Evolutionary conservation across 495 filamentous ascomycete species (phyloP), one percentile per base, ranked within the genome.

Genomic region (Tuber magnatum): DNA sequence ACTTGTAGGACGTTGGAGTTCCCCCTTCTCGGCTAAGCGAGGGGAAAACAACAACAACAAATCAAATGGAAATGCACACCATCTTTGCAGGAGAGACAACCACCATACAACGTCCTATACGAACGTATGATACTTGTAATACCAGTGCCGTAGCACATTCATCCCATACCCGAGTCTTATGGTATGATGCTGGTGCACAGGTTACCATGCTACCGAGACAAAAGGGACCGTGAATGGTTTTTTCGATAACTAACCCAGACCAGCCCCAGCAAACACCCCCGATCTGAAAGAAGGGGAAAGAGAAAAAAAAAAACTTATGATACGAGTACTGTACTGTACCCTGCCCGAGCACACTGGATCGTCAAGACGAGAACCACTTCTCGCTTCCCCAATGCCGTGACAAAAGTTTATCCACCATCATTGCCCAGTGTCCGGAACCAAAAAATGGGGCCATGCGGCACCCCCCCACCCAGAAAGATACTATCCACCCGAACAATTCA

Each of bases 51-150:
- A 7, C 24, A 56, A 5, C 4, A 9, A 14, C n/a, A 61, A 28
- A 10, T 28, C 56, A 51, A 48, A 43, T 20, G 18, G 65, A 78
- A 42, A 65, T 76, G 71, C 61, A 68, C 3, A 61, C 20, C 46
- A 48, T 20, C 18, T 56, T 56, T 44, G 14, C 48, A 56, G 48
- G 48, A 56, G 22, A n/a, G 24, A 8, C 48, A 56, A 56, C 48
- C 8, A 12, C 71, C 71, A 42, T 42, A 24, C 35, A 6, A 48
- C 18, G n/a, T n/a, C n/a, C n/a, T n/a, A n/a, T n/a, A n/a, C n/a
- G n/a, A n/a, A n/a, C n/a, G n/a, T n/a, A n/a, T n/a, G n/a, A n/a
- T n/a, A n/a, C n/a, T n/a, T n/a, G n/a, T n/a, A n/a, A n/a, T n/a
- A n/a, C n/a, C n/a, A n/a, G n/a, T n/a, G 40, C 14, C 41, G 18